phyloP scores from a whole-genome alignment of 345 rosid genomes.

The Euphorbia pulcherrima region DNA sequence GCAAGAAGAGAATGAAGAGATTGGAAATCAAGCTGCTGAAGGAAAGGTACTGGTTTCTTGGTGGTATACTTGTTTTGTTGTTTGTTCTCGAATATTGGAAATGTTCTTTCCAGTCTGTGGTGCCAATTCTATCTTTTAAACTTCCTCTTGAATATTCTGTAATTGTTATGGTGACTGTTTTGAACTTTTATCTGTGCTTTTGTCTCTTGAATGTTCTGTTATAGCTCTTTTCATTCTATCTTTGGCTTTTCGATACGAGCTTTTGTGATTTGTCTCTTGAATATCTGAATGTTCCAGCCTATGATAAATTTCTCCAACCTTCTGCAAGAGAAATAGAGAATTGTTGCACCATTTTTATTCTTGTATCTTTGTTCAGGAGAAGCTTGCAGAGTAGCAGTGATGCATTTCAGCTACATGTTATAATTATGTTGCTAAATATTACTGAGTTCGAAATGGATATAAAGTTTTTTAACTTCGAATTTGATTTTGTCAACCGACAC shows the following conservation, averaged over 20 bases:
- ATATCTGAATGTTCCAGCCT: background rate
- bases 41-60: conserved; percentile 59
- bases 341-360: background rate
- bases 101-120: background rate
- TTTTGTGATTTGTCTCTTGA: background rate
- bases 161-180: no score
- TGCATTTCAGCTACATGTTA: background rate
- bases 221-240: no score
- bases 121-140: background rate
- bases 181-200: no score
- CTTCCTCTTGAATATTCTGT: no score
- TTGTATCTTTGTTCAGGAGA: background rate
- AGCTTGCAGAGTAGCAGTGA: background rate
- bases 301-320: background rate
- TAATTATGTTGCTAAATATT: background rate
- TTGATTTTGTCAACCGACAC: background rate
- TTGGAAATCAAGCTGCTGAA: conserved; percentile 91
- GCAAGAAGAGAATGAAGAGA: conserved; percentile 97
- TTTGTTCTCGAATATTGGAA: background rate
- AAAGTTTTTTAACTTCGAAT: background rate
- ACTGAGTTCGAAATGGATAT: background rate
- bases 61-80: background rate
- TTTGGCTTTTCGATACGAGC: background rate
- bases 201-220: no score
- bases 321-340: background rate